Conservation (phyloP, 2,329 filamentous ascomycete species). For the Apiospora koreana region DNA sequence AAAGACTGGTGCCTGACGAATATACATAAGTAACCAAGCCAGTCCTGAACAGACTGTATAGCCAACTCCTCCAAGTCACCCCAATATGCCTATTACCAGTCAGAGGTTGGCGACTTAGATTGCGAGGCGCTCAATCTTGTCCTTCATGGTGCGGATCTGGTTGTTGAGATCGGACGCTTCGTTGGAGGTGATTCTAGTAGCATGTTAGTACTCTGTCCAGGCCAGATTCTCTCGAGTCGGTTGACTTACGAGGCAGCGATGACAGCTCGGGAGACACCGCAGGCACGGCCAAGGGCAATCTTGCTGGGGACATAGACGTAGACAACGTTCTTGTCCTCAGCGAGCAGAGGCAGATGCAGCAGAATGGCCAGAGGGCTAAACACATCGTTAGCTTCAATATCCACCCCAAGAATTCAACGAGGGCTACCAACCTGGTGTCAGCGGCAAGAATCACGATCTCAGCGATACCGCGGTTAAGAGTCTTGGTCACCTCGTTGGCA, state of each 20-base stretch:
- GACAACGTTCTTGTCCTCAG: slow-evolving; percentile 71
- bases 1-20: no score
- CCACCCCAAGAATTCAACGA: neutral
- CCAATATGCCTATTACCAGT: neutral
- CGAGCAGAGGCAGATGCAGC: slow-evolving; percentile 84
- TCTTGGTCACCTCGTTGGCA: slow-evolving; percentile 84
- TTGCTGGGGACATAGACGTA: slow-evolving; percentile 59
- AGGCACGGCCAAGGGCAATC: slow-evolving; percentile 84
- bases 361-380: slow-evolving; percentile 59
- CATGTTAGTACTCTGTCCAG: neutral
- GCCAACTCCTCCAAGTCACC: neutral
- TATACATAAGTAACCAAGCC: neutral
- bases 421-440: slow-evolving; percentile 43
- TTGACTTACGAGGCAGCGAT: slow-evolving; percentile 65
- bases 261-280: slow-evolving; percentile 84
- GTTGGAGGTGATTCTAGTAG: slow-evolving; percentile 75
- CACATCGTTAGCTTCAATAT: no score
- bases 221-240: neutral
- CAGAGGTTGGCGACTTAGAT: slow-evolving; percentile 61
- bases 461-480: slow-evolving; percentile 84
- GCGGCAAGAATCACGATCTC: slow-evolving; percentile 81
- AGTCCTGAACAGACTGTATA: neutral
- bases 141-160: slow-evolving; percentile 86
- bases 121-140: slow-evolving; percentile 94
- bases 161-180: slow-evolving; percentile 83